Conservation (phyloP, 2,329 filamentous ascomycete species). For the Cytospora mali region DNA sequence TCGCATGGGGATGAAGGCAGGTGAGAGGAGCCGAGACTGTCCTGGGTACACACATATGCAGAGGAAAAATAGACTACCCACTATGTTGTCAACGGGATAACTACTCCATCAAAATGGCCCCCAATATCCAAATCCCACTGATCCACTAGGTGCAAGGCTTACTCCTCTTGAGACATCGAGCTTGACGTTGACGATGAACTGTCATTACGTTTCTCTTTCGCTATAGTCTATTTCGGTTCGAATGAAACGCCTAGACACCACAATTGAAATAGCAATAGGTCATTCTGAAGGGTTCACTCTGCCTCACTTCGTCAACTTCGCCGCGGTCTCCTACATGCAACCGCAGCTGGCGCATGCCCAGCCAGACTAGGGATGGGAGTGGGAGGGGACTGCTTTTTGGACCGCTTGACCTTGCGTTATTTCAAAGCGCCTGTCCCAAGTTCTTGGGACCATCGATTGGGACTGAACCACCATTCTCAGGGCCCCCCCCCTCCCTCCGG, state of each 20-base stretch:
- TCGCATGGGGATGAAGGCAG: neutral
- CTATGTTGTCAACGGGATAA: neutral
- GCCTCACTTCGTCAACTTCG: neutral
- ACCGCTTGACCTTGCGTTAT: slow-evolving; percentile 5
- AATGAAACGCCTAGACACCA: neutral
- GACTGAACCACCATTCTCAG: neutral
- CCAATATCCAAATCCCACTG: neutral
- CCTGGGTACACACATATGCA: neutral
- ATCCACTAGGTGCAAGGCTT: neutral
- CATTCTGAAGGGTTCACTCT: neutral
- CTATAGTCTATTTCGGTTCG: neutral
- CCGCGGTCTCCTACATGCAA: neutral
- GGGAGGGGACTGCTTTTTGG: neutral
- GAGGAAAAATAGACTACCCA: neutral
- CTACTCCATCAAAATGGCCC: neutral
- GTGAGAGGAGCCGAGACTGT: neutral
- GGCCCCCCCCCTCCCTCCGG: neutral
- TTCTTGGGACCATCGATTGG: slow-evolving; percentile 14
- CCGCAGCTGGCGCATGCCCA: neutral
- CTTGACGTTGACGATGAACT: neutral
- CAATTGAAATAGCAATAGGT: neutral
- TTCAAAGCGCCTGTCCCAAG: slow-evolving; percentile 20
- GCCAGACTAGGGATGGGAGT: neutral
- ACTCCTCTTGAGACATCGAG: neutral
- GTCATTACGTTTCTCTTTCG: neutral